These are phyloP conservation scores for Xanthoconium separans DNA, from an alignment of 1,284 basidiomycete species.

Conservation along the genomic window DNA sequence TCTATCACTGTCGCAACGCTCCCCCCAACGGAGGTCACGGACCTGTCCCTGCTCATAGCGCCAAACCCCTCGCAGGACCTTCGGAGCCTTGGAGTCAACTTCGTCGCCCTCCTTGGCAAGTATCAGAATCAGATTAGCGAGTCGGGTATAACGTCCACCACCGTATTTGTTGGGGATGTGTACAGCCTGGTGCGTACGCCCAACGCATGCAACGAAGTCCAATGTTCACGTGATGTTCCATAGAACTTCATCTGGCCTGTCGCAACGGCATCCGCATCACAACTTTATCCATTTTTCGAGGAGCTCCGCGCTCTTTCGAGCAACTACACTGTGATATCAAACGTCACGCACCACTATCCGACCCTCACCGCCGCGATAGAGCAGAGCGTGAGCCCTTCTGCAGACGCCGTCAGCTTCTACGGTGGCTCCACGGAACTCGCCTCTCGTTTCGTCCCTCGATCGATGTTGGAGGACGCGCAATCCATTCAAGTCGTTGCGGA, in stretches of 20 bases:
- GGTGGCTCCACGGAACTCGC: slow-evolving; percentile 4
- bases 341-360: slow-evolving; percentile 4
- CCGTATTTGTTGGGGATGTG: neutral
- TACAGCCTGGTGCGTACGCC: slow-evolving; percentile 4
- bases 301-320: slow-evolving; percentile 3
- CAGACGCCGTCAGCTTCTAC: slow-evolving; percentile 1
- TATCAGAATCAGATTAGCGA: slow-evolving; percentile 11
- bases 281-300: slow-evolving; percentile 9
- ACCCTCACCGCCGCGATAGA: slow-evolving; percentile 1
- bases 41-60: slow-evolving; percentile 1
- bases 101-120: slow-evolving; percentile 10
- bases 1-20: slow-evolving; percentile 12
- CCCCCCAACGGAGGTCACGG: slow-evolving; percentile 2
- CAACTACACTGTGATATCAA: slow-evolving; percentile 6
- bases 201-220: neutral
- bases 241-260: slow-evolving; percentile 5
- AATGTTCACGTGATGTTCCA: neutral
- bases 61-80: slow-evolving; percentile 10
- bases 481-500: slow-evolving; percentile 3
- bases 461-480: slow-evolving; percentile 1
- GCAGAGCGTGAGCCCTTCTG: slow-evolving; percentile 1
- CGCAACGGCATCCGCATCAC: neutral
- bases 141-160: slow-evolving; percentile 5
- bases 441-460: slow-evolving; percentile 8
- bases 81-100: slow-evolving; percentile 9